These are phyloP conservation scores for Sporisorium iseilematis-ciliati DNA, from an alignment of 1,284 basidiomycete genomes.

Conservation along the genomic window DNA sequence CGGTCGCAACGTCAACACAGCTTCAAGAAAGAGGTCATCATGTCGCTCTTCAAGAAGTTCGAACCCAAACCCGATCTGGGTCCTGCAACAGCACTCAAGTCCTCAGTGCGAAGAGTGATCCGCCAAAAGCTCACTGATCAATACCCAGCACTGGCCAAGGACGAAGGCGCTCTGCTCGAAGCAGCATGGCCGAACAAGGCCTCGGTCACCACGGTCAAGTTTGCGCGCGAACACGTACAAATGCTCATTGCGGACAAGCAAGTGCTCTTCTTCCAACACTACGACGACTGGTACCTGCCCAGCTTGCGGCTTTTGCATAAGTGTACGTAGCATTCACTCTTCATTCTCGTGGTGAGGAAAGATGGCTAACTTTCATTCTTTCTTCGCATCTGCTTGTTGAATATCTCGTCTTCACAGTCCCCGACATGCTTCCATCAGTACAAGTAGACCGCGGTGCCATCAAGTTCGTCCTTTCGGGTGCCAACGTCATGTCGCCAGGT, in stretches of 20 bases:
- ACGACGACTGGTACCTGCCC: slow-evolving; percentile 91
- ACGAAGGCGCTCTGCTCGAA: slow-evolving; percentile 80
- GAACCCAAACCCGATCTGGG: slow-evolving; percentile 85
- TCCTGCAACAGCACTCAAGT: slow-evolving; percentile 92
- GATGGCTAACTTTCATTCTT: background rate
- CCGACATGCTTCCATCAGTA: slow-evolving; percentile 85
- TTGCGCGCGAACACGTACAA: slow-evolving; percentile 92
- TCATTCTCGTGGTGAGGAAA: background rate
- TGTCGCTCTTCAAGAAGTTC: slow-evolving; percentile 69
- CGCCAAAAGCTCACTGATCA: slow-evolving; percentile 84
- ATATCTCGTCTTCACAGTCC: background rate
- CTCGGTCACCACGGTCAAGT: slow-evolving; percentile 86
- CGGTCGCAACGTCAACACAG: background rate
- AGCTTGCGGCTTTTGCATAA: slow-evolving; percentile 89
- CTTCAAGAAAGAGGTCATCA: slow-evolving; percentile 18
- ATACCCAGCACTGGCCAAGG: slow-evolving; percentile 74
- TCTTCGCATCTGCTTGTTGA: background rate
- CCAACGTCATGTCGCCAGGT: slow-evolving; percentile 78
- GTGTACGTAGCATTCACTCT: slow-evolving; percentile 70
- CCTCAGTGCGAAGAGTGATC: slow-evolving; percentile 91
- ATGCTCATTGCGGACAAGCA: slow-evolving; percentile 88
- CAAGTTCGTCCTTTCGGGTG: slow-evolving; percentile 87
- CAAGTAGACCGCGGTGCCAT: slow-evolving; percentile 96
- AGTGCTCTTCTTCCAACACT: slow-evolving; percentile 96
- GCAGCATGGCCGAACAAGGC: slow-evolving; percentile 99